Evolutionary conservation across 2,329 filamentous ascomycete genomes (phyloP).

Genomic region (Hirsutella thompsonii): DNA sequence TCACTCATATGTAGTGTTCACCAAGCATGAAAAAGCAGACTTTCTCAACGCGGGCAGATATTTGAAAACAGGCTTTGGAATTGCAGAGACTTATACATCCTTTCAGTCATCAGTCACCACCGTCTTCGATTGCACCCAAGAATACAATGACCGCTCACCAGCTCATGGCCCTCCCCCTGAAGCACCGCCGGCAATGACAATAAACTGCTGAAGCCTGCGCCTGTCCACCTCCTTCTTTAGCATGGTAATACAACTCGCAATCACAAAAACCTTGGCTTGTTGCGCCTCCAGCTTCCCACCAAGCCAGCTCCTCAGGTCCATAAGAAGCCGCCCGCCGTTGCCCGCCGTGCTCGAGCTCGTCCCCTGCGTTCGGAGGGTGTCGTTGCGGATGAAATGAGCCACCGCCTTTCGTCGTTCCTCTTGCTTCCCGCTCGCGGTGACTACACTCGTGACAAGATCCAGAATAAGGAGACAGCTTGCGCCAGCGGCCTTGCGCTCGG

Average conservation of each 20-base stretch:
- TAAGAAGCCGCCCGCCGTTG: conserved; percentile 34
- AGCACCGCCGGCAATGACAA: conserved; percentile 24
- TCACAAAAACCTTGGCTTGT: conserved; percentile 35
- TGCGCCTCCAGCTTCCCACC: conserved; percentile 18
- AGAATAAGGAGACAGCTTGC: conserved; percentile 35
- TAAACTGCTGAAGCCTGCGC: conserved; percentile 36
- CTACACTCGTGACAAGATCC: conserved; percentile 28
- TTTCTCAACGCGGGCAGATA: too few species aligned
- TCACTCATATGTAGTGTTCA: too few species aligned
- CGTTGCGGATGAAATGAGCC: conserved; percentile 30
- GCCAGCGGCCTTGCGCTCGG: conserved; percentile 29
- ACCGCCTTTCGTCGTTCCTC: conserved; percentile 19
- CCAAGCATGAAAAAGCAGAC: too few species aligned
- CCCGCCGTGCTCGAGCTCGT: conserved; percentile 26
- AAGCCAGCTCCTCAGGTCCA: conserved; percentile 25
- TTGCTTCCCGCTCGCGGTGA: conserved; percentile 12
- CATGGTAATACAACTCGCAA: conserved; percentile 47
- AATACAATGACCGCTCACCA: neutral
- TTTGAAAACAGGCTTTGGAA: too few species aligned
- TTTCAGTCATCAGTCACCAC: too few species aligned
- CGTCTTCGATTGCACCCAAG: neutral
- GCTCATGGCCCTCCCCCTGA: conserved; percentile 6
- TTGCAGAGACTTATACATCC: too few species aligned
- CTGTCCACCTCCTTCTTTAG: conserved; percentile 54
- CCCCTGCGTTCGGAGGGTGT: conserved; percentile 24